phyloP scores from a whole-genome alignment of 139 green algal species.

The Raphidocelis subcapitata region DNA sequence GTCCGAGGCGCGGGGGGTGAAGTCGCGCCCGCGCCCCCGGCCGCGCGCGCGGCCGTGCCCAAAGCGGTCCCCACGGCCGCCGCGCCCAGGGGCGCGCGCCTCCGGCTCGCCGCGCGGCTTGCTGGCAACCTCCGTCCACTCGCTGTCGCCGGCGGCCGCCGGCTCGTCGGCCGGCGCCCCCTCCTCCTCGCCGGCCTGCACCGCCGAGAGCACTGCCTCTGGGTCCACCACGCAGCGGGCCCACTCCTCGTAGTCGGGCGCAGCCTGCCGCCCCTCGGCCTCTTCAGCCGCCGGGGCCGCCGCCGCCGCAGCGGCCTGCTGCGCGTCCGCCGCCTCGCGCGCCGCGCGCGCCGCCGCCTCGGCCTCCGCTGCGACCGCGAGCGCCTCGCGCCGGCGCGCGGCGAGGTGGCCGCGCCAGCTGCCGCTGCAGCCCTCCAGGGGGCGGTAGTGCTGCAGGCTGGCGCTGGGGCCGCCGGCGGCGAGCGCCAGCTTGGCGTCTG shows the following conservation, averaged over 20 bases:
- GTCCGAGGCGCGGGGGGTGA: no score
- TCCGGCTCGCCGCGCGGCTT: not conserved
- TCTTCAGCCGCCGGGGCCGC: not conserved
- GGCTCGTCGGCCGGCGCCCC: not conserved
- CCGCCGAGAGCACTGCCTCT: slow-evolving; percentile 40
- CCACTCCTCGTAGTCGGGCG: slow-evolving; percentile 27
- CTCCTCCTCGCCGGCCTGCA: not conserved
- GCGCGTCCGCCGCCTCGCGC: not conserved
- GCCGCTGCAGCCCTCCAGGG: slow-evolving; percentile 24
- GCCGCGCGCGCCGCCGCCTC: not conserved
- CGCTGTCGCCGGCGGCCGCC: slow-evolving; percentile 4
- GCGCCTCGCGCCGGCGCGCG: not conserved
- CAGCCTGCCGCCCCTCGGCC: slow-evolving; percentile 16
- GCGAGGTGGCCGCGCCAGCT: slow-evolving; percentile 1
- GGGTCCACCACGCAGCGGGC: slow-evolving; percentile 36
- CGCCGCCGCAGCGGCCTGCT: not conserved
- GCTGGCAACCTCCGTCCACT: slow-evolving; percentile 20
- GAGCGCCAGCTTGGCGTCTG: not conserved
- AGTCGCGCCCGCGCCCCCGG: not conserved
- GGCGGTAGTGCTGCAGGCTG: slow-evolving; percentile 25
- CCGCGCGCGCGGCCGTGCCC: slow-evolving; percentile 7
- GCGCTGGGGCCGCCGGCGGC: not conserved
- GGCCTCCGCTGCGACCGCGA: not conserved
- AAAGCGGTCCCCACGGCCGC: not conserved
- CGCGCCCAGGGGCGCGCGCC: no score